Evolutionary conservation across 106 monocot species (phyloP).

Genomic region (Dioscorea dumetorum): DNA sequence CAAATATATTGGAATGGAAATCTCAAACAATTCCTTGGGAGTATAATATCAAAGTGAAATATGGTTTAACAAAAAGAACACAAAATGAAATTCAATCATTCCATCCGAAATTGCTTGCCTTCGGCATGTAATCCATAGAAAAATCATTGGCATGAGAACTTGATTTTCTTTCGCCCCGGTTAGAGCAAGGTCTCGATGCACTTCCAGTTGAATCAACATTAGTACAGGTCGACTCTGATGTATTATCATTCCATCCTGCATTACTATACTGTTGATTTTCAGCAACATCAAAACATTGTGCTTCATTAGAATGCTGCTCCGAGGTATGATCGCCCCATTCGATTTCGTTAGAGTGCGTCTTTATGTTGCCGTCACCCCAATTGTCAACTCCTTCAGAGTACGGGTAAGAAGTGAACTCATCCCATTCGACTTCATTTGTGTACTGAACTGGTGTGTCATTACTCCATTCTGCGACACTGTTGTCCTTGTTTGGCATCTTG

Average conservation of each 20-base stretch:
- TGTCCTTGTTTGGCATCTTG: background rate
- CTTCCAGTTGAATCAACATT: background rate
- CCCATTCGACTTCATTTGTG: background rate
- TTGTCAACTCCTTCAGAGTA: background rate
- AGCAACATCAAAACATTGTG: background rate
- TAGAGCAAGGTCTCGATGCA: too few species aligned
- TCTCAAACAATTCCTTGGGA: too few species aligned
- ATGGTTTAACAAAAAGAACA: too few species aligned
- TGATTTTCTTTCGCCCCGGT: too few species aligned
- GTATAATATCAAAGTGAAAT: too few species aligned
- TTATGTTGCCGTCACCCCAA: background rate
- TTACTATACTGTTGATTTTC: background rate
- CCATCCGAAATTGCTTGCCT: conserved; percentile 5
- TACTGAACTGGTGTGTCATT: background rate
- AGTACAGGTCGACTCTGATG: background rate
- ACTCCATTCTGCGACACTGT: background rate
- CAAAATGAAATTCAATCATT: background rate
- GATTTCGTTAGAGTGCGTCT: background rate
- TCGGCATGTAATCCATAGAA: too few species aligned
- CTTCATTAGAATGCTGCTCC: background rate
- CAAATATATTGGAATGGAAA: too few species aligned
- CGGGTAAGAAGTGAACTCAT: background rate
- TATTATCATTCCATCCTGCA: too few species aligned
- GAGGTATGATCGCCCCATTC: background rate
- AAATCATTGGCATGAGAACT: too few species aligned